Evolutionary conservation across 2,329 filamentous ascomycete genomes (phyloP), one percentile per base, ranked within the genome.

Genomic region (Cercospora sesami): DNA sequence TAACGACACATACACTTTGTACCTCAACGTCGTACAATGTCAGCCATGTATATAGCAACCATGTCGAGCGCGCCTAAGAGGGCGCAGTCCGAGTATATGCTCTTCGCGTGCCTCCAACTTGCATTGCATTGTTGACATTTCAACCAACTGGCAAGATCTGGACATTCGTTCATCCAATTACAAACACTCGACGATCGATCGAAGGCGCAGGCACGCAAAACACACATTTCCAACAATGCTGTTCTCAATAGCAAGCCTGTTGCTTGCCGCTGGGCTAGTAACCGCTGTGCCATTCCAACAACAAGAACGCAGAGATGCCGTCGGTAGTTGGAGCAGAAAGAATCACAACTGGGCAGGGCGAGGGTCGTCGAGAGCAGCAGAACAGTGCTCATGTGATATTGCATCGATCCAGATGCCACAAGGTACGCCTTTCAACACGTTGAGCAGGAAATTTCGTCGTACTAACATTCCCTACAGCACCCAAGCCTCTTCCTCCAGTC

Each of bases 401-500:
- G 67, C 67, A 5, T 65, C 68, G 26, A 69, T 67, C 0, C 51
- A 70, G 21, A 48, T 74, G 31, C 73, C 73, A 39, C 68, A 69
- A 71, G 64, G 73, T 73, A 69, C 42, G 68, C 39, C 12, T 31
- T 3, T 33, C 53, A 3, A 23, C 14, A 30, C 8, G n/a, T 48
- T 12, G 16, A 31, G 21, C 55, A 60, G 18, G 14, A 2, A 39
- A 9, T 18, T 16, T 23, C 36, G 10, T 14, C 31, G 7, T 51
- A 53, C 61, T 67, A 18, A 69, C 60, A 39, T 55, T 5, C 33
- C 26, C 5, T 26, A 9, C 68, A 78, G 76, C 75, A 55, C 72
- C 77, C 2, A 74, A 75, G 80, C 68, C 86, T 16, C 85, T 96
- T 6, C 88, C 90, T 14, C 71, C 83, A 7, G 87, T 88, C 14